Evolutionary conservation across 768 basidiomycete species (phyloP).

Genomic region (Lepiota brunneoincarnata): DNA sequence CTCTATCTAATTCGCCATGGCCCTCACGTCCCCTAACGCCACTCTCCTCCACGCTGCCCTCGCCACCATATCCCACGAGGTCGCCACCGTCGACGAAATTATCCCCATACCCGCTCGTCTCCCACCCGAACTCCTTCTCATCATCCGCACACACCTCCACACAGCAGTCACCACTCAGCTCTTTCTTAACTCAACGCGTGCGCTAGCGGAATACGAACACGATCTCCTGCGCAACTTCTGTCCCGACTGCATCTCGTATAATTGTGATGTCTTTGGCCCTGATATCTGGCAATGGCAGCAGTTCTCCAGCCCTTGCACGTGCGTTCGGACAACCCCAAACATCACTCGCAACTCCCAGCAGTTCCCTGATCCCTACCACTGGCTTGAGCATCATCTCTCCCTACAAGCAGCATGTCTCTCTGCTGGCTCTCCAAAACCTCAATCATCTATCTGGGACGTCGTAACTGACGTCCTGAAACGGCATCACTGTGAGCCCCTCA

Average conservation of each 20-base stretch:
- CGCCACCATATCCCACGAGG: slow-evolving; percentile 44
- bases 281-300: slow-evolving; percentile 55
- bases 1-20: slow-evolving; percentile 14
- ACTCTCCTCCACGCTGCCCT: slow-evolving; percentile 53
- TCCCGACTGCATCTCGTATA: slow-evolving; percentile 47
- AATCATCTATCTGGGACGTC: slow-evolving; percentile 38
- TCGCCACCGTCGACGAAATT: slow-evolving; percentile 40
- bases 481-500: slow-evolving; percentile 38
- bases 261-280: slow-evolving; percentile 51
- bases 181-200: slow-evolving; percentile 37
- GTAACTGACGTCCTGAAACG: slow-evolving; percentile 38
- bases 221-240: slow-evolving; percentile 42
- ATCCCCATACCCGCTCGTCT: slow-evolving; percentile 27
- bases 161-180: slow-evolving; percentile 39
- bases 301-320: slow-evolving; percentile 48
- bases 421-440: slow-evolving; percentile 22
- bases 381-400: slow-evolving; percentile 47
- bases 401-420: slow-evolving; percentile 24
- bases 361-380: slow-evolving; percentile 40
- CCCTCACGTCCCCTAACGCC: slow-evolving; percentile 13
- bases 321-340: slow-evolving; percentile 21
- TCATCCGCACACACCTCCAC: slow-evolving; percentile 48
- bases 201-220: slow-evolving; percentile 40
- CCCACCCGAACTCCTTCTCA: slow-evolving; percentile 51
- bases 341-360: slow-evolving; percentile 16